phyloP scores from a whole-genome alignment of 805 yeast genomes.

The Komagataella populi region DNA sequence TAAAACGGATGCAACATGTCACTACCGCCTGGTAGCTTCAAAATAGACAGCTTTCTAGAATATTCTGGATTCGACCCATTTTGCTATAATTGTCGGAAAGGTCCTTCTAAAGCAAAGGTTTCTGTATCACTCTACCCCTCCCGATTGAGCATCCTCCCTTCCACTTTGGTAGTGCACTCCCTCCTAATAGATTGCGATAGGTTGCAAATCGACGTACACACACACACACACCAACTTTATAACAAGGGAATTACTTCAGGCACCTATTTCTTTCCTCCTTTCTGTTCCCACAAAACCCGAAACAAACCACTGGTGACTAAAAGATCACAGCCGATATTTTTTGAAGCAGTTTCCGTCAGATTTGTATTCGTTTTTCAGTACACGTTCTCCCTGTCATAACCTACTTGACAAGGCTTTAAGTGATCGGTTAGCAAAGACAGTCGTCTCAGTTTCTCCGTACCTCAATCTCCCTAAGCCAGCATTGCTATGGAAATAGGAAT shows the following conservation, averaged over 20 bases:
- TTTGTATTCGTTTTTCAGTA: background rate
- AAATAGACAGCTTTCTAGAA: background rate
- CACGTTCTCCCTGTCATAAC: background rate
- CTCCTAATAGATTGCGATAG: background rate
- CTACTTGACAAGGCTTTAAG: background rate
- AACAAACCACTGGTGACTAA: background rate
- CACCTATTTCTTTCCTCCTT: background rate
- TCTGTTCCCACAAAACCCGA: background rate
- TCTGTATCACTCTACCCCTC: background rate
- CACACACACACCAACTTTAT: background rate
- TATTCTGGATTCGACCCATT: background rate
- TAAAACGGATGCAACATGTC: background rate
- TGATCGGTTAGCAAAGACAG: background rate
- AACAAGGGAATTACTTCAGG: background rate
- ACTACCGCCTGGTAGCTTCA: background rate
- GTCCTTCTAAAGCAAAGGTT: background rate
- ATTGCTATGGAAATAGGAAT: background rate
- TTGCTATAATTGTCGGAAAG: background rate
- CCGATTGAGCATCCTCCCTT: background rate
- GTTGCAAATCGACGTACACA: background rate
- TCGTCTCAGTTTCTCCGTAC: background rate
- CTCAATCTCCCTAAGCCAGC: background rate
- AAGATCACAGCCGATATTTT: background rate
- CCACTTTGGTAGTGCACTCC: background rate
- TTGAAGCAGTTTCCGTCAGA: background rate